These are phyloP conservation scores for Suillus brevipes DNA, from an alignment of 768 basidiomycete genomes.

Conservation along the genomic window DNA sequence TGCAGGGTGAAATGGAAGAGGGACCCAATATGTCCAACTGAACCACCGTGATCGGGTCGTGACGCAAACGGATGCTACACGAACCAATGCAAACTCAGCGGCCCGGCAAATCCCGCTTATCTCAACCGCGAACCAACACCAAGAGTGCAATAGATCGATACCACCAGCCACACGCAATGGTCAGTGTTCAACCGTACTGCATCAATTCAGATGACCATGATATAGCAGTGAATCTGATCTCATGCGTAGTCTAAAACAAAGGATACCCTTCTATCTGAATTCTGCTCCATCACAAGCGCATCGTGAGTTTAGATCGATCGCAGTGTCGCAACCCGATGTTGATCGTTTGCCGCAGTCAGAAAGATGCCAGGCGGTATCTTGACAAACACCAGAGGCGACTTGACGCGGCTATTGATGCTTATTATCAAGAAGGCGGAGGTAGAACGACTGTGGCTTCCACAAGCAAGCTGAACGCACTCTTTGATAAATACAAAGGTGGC, in stretches of 20 bases:
- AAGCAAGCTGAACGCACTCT: conserved; percentile 55
- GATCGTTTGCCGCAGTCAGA: conserved; percentile 26
- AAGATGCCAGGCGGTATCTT: conserved; percentile 67
- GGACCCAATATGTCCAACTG: no score
- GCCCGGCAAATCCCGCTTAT: conserved; percentile 23
- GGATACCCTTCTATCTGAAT: conserved; percentile 56
- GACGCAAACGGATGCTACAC: no score
- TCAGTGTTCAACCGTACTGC: conserved; percentile 19
- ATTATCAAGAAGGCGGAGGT: conserved; percentile 48
- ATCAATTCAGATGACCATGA: no score
- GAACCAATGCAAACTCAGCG: no score
- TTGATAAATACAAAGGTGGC: conserved; percentile 69
- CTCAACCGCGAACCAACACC: conserved; percentile 1
- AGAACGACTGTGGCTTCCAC: conserved; percentile 40
- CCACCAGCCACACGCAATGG: no score
- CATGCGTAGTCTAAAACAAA: conserved; percentile 28
- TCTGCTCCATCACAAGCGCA: conserved; percentile 66
- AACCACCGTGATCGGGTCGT: no score
- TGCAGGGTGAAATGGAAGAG: no score
- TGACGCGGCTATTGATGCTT: conserved; percentile 75
- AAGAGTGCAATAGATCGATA: no score
- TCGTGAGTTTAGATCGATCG: conserved; percentile 48
- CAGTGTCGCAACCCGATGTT: conserved; percentile 7
- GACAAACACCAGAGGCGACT: conserved; percentile 63
- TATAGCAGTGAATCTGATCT: conserved; percentile 6